Evolutionary conservation across 176 grass and related monocot species (phyloP).

Genomic region (Otatea glauca): DNA sequence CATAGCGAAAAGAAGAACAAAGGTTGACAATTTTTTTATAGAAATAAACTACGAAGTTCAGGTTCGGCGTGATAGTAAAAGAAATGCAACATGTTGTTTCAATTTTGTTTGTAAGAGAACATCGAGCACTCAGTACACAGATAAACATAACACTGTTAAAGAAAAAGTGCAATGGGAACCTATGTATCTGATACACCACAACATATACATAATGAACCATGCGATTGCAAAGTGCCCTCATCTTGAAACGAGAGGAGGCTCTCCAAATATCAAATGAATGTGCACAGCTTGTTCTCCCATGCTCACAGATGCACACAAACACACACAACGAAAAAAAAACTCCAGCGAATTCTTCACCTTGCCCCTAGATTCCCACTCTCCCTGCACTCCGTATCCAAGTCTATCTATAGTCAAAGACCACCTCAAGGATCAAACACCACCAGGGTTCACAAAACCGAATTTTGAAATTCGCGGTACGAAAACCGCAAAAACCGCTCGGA

Average conservation of each 20-base stretch:
- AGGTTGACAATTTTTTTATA: too few species aligned
- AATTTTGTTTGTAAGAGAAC: background rate
- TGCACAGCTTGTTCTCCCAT: background rate
- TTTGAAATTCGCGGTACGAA: too few species aligned
- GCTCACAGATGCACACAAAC: background rate
- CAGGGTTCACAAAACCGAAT: too few species aligned
- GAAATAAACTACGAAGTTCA: too few species aligned
- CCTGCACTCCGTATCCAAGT: background rate
- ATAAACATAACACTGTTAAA: background rate
- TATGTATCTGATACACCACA: background rate
- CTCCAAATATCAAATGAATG: constrained; percentile 4
- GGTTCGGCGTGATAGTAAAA: too few species aligned
- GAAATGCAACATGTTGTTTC: background rate
- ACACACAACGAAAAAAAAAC: background rate
- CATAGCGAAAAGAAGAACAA: too few species aligned
- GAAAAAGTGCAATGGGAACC: background rate
- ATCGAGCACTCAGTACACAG: background rate
- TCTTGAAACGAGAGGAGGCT: background rate
- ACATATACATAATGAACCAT: background rate
- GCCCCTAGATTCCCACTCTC: background rate
- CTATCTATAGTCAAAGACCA: background rate
- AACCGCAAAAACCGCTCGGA: too few species aligned
- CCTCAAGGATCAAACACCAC: background rate
- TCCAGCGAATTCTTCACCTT: background rate
- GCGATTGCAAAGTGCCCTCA: background rate